Evolutionary conservation across 2,329 filamentous ascomycete genomes (phyloP).

Genomic region (Bipolaris oryzae): DNA sequence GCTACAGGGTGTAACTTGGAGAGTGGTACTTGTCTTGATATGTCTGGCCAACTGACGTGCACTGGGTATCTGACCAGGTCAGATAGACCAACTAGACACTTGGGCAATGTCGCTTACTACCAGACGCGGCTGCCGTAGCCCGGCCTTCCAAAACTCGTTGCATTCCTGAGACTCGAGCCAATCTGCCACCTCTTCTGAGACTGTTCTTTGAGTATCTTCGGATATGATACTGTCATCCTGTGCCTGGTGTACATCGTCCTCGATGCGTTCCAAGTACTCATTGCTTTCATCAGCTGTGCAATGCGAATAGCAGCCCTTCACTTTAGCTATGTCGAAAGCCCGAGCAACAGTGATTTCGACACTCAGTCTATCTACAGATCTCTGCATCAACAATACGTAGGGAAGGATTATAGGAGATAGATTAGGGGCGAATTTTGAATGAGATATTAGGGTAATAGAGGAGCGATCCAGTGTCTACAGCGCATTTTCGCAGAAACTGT

Average conservation of each 20-base stretch:
- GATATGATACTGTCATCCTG: background rate
- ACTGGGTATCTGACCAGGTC: conserved; percentile 9
- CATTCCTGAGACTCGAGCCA: conserved; percentile 23
- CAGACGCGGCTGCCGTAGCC: conserved; percentile 4
- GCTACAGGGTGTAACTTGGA: background rate
- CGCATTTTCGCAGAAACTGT: background rate
- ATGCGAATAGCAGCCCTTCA: conserved; percentile 10
- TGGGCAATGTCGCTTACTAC: conserved; percentile 6
- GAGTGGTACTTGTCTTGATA: background rate
- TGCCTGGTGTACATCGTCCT: background rate
- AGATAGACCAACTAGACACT: background rate
- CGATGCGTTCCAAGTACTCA: conserved; percentile 5
- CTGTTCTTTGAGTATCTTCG: conserved; percentile 14
- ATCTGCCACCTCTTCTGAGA: conserved; percentile 27
- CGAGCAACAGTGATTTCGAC: conserved; percentile 16
- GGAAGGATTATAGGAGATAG: background rate
- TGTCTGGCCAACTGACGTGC: conserved; percentile 11
- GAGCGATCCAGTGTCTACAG: background rate
- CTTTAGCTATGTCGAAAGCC: background rate
- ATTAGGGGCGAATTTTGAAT: background rate
- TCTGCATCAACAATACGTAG: conserved; percentile 1
- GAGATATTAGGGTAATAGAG: background rate
- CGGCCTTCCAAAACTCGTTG: conserved; percentile 22
- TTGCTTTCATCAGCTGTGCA: conserved; percentile 12
- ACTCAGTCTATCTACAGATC: conserved; percentile 10